phyloP scores from a whole-genome alignment of 2,329 filamentous ascomycete genomes.

The Trichoderma cornu-damae region DNA sequence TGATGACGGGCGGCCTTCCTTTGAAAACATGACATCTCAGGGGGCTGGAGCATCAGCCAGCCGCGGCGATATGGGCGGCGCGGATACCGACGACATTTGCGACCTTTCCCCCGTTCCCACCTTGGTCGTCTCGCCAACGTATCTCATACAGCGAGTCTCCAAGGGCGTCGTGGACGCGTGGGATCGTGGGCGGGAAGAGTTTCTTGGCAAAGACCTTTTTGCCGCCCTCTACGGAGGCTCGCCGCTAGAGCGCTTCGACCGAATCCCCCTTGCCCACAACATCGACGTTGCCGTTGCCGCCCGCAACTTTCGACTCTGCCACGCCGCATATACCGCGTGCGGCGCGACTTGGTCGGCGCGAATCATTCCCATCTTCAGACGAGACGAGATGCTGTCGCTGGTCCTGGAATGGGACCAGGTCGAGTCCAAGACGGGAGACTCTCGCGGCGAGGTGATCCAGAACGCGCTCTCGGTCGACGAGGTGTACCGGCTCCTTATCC shows the following conservation, averaged over 20 bases:
- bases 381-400: slow-evolving; percentile 28
- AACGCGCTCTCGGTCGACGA: slow-evolving; percentile 42
- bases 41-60: not conserved
- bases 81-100: not conserved
- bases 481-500: slow-evolving; percentile 56
- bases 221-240: slow-evolving; percentile 26
- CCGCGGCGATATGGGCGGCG: not conserved
- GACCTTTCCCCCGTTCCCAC: slow-evolving; percentile 28
- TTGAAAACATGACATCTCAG: slow-evolving; percentile 6
- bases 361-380: slow-evolving; percentile 30
- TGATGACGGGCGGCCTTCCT: not conserved
- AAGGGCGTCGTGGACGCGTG: slow-evolving; percentile 28
- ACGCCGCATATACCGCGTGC: slow-evolving; percentile 20
- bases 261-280: slow-evolving; percentile 25
- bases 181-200: slow-evolving; percentile 24
- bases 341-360: slow-evolving; percentile 29
- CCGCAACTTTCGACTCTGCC: slow-evolving; percentile 25
- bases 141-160: slow-evolving; percentile 30
- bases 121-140: slow-evolving; percentile 29
- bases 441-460: slow-evolving; percentile 23
- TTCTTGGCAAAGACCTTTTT: slow-evolving; percentile 29
- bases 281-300: slow-evolving; percentile 30
- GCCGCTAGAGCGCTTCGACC: slow-evolving; percentile 26
- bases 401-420: slow-evolving; percentile 32
- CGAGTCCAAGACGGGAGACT: slow-evolving; percentile 8